phyloP scores from a whole-genome alignment of 305 asterid species.

The Fraxinus floribunda region DNA sequence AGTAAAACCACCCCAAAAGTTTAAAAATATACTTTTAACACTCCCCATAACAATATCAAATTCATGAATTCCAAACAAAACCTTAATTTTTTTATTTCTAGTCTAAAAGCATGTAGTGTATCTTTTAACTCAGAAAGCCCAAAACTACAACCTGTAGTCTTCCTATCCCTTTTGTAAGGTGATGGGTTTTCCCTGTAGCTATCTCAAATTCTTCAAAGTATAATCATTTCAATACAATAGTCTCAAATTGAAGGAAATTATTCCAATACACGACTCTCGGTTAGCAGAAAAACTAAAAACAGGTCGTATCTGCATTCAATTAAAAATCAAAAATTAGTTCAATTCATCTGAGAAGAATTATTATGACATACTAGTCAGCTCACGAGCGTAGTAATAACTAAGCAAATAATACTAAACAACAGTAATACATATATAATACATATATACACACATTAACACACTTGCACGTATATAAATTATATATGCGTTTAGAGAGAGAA shows the following conservation, averaged over 20 bases:
- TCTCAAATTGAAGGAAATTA: conserved; percentile 17
- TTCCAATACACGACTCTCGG: neutral
- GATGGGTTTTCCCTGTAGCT: neutral
- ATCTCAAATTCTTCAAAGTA: conserved; percentile 12
- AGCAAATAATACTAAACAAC: neutral
- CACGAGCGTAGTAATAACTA: conserved; percentile 5
- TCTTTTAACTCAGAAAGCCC: neutral
- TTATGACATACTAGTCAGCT: conserved; percentile 7
- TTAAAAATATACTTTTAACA: conserved; percentile 6
- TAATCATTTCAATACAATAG: neutral
- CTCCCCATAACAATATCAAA: neutral
- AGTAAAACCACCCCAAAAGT: neutral
- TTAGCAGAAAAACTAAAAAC: neutral
- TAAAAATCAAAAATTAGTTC: neutral
- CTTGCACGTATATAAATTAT: neutral
- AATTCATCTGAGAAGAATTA: conserved; percentile 20
- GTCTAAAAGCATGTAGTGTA: neutral
- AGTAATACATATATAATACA: neutral
- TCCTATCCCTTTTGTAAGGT: conserved; percentile 3
- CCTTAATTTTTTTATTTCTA: conserved; percentile 13
- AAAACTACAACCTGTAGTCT: neutral
- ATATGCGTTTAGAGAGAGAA: conserved; percentile 17
- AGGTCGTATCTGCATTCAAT: neutral
- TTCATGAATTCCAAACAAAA: neutral
- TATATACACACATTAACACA: neutral